Conservation (phyloP, 768 basidiomycete species). For the Mycena vitilis region DNA sequence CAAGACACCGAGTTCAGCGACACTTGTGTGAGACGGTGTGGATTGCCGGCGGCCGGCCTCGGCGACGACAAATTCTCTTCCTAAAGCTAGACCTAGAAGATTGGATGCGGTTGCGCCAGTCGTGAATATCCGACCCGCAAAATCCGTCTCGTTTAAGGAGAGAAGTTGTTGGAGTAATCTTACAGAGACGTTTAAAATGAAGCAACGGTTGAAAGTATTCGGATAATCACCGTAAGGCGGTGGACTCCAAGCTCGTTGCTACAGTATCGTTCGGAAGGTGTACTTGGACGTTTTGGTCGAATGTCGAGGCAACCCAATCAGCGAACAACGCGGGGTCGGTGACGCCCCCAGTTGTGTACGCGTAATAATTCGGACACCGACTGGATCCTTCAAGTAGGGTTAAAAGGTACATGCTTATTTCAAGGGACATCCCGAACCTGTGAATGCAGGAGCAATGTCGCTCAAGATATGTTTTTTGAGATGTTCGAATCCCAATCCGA, state of each 20-base stretch:
- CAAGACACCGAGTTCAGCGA: slow-evolving; percentile 28
- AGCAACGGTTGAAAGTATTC: neutral
- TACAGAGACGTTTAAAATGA: neutral
- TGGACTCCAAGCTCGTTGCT: slow-evolving; percentile 23
- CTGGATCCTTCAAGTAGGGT: slow-evolving; percentile 13
- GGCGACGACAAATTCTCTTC: slow-evolving; percentile 29
- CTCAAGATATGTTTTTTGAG: slow-evolving; percentile 29
- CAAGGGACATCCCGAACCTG: slow-evolving; percentile 9
- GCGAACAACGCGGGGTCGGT: slow-evolving; percentile 32
- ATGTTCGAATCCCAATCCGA: slow-evolving; percentile 26
- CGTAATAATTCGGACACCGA: slow-evolving; percentile 29
- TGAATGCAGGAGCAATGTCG: slow-evolving; percentile 32
- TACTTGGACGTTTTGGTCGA: slow-evolving; percentile 33
- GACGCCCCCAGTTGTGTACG: slow-evolving; percentile 30
- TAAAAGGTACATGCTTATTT: neutral
- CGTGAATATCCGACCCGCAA: slow-evolving; percentile 28
- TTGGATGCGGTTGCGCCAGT: slow-evolving; percentile 32
- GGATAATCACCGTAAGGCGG: slow-evolving; percentile 20
- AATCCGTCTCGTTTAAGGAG: slow-evolving; percentile 15
- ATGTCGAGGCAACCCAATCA: slow-evolving; percentile 31
- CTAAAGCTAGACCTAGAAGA: slow-evolving; percentile 27
- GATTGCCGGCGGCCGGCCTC: slow-evolving; percentile 27
- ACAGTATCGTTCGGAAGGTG: slow-evolving; percentile 31
- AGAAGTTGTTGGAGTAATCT: slow-evolving; percentile 33
- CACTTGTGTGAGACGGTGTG: slow-evolving; percentile 15